Conservation (phyloP, 2,329 filamentous ascomycete genomes). For the Balansia obtecta region DNA sequence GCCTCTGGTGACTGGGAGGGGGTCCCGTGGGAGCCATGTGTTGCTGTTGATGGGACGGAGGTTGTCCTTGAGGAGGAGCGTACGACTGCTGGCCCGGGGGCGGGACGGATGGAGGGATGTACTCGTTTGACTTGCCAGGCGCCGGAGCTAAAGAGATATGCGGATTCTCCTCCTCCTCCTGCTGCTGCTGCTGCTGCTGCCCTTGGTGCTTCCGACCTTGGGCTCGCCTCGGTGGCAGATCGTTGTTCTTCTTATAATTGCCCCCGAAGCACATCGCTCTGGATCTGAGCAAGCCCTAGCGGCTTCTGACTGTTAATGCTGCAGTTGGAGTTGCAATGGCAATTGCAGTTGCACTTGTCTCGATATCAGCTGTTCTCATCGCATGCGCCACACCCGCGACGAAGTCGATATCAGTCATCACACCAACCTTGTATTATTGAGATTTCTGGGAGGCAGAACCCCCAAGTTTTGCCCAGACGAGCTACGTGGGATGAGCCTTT, state of each 20-base stretch:
- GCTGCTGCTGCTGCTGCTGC: constrained; percentile 13
- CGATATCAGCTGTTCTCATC: no score
- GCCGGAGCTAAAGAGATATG: constrained; percentile 14
- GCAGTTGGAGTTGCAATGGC: not conserved
- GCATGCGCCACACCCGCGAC: no score
- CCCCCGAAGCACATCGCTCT: constrained; percentile 36
- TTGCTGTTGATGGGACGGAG: constrained; percentile 12
- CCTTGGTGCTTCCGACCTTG: constrained; percentile 18
- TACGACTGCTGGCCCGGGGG: not conserved
- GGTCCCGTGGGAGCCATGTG: constrained; percentile 24
- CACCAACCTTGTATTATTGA: no score
- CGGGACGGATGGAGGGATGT: no score
- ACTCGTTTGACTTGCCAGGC: constrained; percentile 6
- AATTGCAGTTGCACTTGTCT: no score
- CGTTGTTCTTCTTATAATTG: constrained; percentile 27
- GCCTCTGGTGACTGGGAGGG: constrained; percentile 9
- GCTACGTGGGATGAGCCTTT: no score
- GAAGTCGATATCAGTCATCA: no score
- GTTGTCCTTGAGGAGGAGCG: constrained; percentile 20
- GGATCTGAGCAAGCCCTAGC: not conserved
- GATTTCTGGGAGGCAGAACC: no score
- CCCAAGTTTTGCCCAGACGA: no score
- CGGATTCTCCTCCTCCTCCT: constrained; percentile 10
- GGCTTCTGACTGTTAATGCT: not conserved
- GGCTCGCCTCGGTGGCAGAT: constrained; percentile 27